Conservation (phyloP, 1,139 yeast genomes). For the Blastobotrys aristatus region DNA sequence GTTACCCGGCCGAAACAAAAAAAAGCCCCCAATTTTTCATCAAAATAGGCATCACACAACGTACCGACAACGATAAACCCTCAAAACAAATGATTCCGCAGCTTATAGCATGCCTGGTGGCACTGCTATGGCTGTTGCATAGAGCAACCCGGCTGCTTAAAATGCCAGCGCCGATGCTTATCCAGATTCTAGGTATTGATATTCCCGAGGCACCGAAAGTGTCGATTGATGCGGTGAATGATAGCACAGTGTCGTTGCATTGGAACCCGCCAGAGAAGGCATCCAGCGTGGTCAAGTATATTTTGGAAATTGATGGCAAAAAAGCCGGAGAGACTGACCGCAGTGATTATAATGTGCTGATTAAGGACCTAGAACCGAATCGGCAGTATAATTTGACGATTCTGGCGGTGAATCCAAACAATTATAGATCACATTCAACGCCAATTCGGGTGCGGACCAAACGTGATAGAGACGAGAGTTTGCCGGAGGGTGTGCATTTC, state of each 20-base stretch:
- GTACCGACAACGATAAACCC: neutral
- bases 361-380: constrained; percentile 44
- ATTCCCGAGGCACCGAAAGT: constrained; percentile 55
- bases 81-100: constrained; percentile 9
- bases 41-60: no score
- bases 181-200: constrained; percentile 47
- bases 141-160: constrained; percentile 41
- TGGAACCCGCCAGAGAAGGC: constrained; percentile 46
- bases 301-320: constrained; percentile 46
- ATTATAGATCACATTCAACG: constrained; percentile 31
- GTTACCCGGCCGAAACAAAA: no score
- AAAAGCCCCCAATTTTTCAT: no score
- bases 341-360: constrained; percentile 33
- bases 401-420: constrained; percentile 43
- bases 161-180: constrained; percentile 48
- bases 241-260: constrained; percentile 47
- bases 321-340: constrained; percentile 39
- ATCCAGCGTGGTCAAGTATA: constrained; percentile 37
- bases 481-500: constrained; percentile 15
- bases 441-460: constrained; percentile 29
- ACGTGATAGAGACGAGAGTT: constrained; percentile 20
- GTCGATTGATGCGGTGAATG: constrained; percentile 51
- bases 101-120: constrained; percentile 26
- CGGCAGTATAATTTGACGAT: constrained; percentile 52
- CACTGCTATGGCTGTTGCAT: constrained; percentile 48